Base-by-base conservation (phyloP, 805 yeast species). In the Komagataella pastoris region DNA sequence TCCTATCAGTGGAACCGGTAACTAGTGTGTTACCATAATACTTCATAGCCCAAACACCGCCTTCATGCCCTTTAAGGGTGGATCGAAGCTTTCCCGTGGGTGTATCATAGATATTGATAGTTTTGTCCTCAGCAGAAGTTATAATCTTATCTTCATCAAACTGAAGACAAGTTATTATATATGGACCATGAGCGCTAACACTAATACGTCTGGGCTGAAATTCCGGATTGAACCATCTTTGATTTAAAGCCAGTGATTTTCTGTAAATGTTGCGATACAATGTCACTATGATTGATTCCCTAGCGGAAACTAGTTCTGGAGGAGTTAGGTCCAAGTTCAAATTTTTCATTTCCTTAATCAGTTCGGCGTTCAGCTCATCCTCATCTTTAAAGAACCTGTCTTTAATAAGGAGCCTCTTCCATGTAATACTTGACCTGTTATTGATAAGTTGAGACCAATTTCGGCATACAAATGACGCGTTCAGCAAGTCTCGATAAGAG, bases 11-110 rank as follows among this genome's bases (percentile, higher is more conserved):
- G 1, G 96, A 85, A 0, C 98, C 99, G 54, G 95, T 85, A 1
- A 91, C 96, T 47, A 93, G 72, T 7, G 89, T 88, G 59, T 83
- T 80, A 19, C 87, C 89, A 51, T 78, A 73, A 62, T 89, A 90
- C 66, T 91, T 88, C 63, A 93, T 74, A 1, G 99, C 98, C 99
- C 99, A 93, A 4, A 93, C 99, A 45, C 99, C 99, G 47, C 99
- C 99, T 51, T 85, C 95, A 62, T 93, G 99, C 6, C 97, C 97
- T 47, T 75, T 72, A 47, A 93, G 72, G 5, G 81, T 80, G 46
- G 76, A 71, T 7, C 81, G 60, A 50, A 83, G 71, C 46, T 70
- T 68, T 4, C 97, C 97, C 1, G 85, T 79, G 30, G 73, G 70
- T 0, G 97, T 81, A 56, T 84, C 83, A 65, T 87, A 88, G 7